These are phyloP conservation scores for Soucietia sequanensis DNA, from an alignment of 805 yeast species.

Conservation along the genomic window DNA sequence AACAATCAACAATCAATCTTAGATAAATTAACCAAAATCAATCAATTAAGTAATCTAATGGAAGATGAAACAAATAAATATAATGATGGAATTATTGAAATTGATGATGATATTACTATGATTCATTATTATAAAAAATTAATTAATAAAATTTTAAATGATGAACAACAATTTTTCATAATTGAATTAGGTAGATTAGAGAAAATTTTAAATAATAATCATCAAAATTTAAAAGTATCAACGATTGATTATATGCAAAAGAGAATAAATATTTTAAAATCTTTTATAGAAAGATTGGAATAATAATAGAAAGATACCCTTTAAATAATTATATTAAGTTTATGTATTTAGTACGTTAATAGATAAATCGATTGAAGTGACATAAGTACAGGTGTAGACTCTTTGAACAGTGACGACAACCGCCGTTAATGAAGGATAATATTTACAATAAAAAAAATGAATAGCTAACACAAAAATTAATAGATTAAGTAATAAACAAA, in stretches of 20 bases:
- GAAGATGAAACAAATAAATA: not conserved
- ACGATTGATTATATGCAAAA: conserved; percentile 51
- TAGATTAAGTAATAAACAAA: too few relatives aligned
- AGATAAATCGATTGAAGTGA: too few relatives aligned
- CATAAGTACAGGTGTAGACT: too few relatives aligned
- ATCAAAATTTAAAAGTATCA: conserved; percentile 33
- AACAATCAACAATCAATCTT: conserved; percentile 1
- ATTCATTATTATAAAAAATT: conserved; percentile 50
- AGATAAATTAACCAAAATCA: conserved; percentile 4
- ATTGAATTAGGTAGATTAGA: conserved; percentile 48
- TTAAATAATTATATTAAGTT: too few relatives aligned
- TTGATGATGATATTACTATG: conserved; percentile 18
- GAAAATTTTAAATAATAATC: conserved; percentile 35
- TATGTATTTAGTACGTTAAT: too few relatives aligned
- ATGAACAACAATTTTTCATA: conserved; percentile 41
- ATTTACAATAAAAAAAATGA: too few relatives aligned
- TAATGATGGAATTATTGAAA: not conserved
- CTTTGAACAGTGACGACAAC: too few relatives aligned
- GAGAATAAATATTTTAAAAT: conserved; percentile 49
- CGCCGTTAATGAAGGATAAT: too few relatives aligned
- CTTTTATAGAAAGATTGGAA: conserved; percentile 4
- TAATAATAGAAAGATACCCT: too few relatives aligned
- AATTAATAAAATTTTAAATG: conserved; percentile 42
- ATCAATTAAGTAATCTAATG: conserved; percentile 9
- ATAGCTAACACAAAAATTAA: too few relatives aligned